Base-by-base conservation (phyloP, 176 grass and related monocot genomes). In the Melocanna baccifera region DNA sequence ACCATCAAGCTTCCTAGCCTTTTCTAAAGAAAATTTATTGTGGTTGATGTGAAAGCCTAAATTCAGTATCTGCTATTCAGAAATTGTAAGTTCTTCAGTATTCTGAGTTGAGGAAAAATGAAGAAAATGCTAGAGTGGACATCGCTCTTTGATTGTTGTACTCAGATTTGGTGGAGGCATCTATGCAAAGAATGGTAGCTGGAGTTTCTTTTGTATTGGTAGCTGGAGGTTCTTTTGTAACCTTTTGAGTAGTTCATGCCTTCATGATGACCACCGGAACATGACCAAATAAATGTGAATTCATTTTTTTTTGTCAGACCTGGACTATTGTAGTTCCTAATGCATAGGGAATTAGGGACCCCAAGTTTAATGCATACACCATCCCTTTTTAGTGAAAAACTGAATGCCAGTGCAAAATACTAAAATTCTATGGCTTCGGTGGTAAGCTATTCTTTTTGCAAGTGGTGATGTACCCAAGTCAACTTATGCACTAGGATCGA, bases 1-100 rank as follows among this genome's bases (percentile, higher is more conserved):
- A 18, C 48, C 48, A 70, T 81, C 59, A 81, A 51, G 55, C n/a
- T 69, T 81, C 47, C 36, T 67, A 51, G 28, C 62, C 62, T 80
- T 64, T 29, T 67, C 28, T 68, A 53, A 80, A 67, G 7, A 67
- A 1, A 67, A 53, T 26, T 67, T 80, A 53, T 9, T 34, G 26
- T 48, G 19, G 28, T 68, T 85, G 7, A 58, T 58, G 46, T 43
- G 39, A 67, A 68, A 9, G 30, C 19, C 29, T 52, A 52, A 76
- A 69, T 58, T 57, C 19, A 58, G 46, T 14, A 55, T 42, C 26
- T 28, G 8, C 20, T 52, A 45, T 71, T 28, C 25, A 73, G 62
- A 52, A 74, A 67, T 16, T 73, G 11, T 11, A 53, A 86, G 34
- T 20, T 86, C 23, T 10, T 73, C 15, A 4, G 9, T 47, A 52